phyloP scores from a whole-genome alignment of 768 basidiomycete genomes.

The Mycena galericulata region DNA sequence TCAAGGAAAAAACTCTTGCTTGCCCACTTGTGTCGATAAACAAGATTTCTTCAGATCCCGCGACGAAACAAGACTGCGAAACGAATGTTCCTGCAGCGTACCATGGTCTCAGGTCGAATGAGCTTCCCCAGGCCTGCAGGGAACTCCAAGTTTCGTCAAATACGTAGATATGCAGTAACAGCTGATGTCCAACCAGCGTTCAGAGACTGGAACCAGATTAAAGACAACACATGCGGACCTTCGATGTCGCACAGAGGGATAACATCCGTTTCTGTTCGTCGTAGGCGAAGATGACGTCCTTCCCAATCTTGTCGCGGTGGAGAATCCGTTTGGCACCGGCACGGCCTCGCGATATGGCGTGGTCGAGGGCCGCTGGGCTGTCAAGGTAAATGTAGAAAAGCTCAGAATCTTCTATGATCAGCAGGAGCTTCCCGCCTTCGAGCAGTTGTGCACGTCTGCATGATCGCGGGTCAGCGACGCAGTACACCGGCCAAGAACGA shows the following conservation, averaged over 20 bases:
- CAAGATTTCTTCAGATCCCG: conserved; percentile 64
- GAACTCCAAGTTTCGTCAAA: conserved; percentile 58
- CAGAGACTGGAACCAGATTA: background rate
- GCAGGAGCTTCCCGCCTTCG: conserved; percentile 52
- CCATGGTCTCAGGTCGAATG: conserved; percentile 58
- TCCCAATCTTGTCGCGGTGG: conserved; percentile 60
- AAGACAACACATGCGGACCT: conserved; percentile 46
- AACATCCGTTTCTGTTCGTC: conserved; percentile 65
- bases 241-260: conserved; percentile 56
- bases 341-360: conserved; percentile 41
- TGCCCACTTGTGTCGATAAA: conserved; percentile 58
- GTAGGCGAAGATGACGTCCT: conserved; percentile 58
- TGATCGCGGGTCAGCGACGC: background rate
- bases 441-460: conserved; percentile 54
- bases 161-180: conserved; percentile 57
- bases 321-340: conserved; percentile 45
- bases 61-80: conserved; percentile 55
- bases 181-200: conserved; percentile 35
- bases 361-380: conserved; percentile 41
- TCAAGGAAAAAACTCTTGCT: conserved; percentile 65
- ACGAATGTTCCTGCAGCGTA: conserved; percentile 49
- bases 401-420: conserved; percentile 54
- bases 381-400: conserved; percentile 57
- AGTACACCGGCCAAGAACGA: too few relatives aligned
- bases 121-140: conserved; percentile 55